Base-by-base conservation (phyloP, 2,329 filamentous ascomycete species). In the Stachybotrys chlorohalonatus region DNA sequence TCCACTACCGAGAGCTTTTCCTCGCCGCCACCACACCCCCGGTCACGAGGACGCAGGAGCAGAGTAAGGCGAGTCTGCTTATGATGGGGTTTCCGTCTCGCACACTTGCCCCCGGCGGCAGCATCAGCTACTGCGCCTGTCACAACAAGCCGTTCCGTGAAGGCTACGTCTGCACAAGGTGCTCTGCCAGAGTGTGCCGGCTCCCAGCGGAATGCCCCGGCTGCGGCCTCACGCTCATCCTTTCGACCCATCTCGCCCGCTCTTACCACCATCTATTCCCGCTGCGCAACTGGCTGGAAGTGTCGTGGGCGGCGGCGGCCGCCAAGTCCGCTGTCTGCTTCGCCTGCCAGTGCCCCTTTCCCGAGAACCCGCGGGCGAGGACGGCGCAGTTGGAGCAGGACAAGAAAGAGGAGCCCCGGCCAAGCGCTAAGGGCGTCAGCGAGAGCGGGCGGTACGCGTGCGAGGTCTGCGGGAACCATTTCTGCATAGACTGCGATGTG, bases 21-120 rank as follows among this genome's bases (percentile, higher is more conserved):
- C 86, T 97, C 68, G 85, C 85, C 16, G 84, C 88, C 51, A 97
- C 94, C 0, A 96, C 90, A 2, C 94, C 94, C 1, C 94, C 93
- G 0, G 86, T 91, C 16, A 89, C 91, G 11, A 83, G 89, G 54
- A 82, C 85, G 3, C 71, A 73, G 47, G 79, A 81, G 59, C 78
- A 81, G 63, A 78, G 75, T 57, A 78, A 78, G 8, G 79, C 83
- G 1, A 84, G 81, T 54, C 76, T 99, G 47, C 81, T 99, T 31
- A 95, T 95, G 89, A 99, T 99, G 93, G 94, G 94, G 5, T 99
- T 99, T 65, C 94, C 94, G 0, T 95, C 90, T 6, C 83, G 92
- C 45, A 88, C 87, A 2, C 83, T 94, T 13, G 89, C 90, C 53
- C 78, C 84, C 2, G 76, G 75, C 42, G 77, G 77, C 30, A 80